Evolutionary conservation across 495 filamentous ascomycete genomes (phyloP).

Genomic region (Choiromyces venosus): DNA sequence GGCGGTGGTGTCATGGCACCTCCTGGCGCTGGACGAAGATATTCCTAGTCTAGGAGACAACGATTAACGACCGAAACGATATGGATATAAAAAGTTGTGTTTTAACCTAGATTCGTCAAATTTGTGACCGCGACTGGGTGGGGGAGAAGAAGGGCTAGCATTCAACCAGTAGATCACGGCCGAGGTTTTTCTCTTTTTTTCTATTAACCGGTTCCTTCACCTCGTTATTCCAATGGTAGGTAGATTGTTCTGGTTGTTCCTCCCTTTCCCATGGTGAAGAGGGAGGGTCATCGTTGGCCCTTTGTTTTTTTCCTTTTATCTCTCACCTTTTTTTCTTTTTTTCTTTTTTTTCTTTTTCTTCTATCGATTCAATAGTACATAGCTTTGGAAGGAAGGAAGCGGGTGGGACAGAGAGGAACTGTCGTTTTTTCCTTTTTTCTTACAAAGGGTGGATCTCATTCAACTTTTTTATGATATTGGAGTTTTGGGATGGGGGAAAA

Average conservation of each 20-base stretch:
- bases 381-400: neutral
- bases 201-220: neutral
- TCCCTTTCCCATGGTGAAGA: neutral
- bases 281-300: neutral
- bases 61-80: conserved; percentile 37
- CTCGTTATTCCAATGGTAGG: neutral
- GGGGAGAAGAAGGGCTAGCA: neutral
- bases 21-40: conserved; percentile 34
- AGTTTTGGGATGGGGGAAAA: neutral
- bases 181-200: neutral
- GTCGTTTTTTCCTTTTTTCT: neutral
- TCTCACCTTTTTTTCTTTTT: neutral
- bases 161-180: neutral
- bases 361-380: neutral
- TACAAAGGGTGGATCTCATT: too few relatives aligned
- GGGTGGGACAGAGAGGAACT: neutral
- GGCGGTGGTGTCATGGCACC: conserved; percentile 33
- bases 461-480: too few relatives aligned
- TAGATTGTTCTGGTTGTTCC: neutral
- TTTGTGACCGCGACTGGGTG: neutral
- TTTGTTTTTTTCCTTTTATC: neutral
- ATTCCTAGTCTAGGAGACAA: conserved; percentile 31
- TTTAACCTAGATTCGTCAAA: conserved; percentile 37
- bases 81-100: conserved; percentile 35
- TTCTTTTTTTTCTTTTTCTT: too few relatives aligned